Percentiles rank a stretch among this genome's conserved stretches.
These are phyloP conservation scores for Apophysomyces elegans DNA, from an alignment of 371 early-diverging fungal genomes.

Conservation along the genomic window DNA sequence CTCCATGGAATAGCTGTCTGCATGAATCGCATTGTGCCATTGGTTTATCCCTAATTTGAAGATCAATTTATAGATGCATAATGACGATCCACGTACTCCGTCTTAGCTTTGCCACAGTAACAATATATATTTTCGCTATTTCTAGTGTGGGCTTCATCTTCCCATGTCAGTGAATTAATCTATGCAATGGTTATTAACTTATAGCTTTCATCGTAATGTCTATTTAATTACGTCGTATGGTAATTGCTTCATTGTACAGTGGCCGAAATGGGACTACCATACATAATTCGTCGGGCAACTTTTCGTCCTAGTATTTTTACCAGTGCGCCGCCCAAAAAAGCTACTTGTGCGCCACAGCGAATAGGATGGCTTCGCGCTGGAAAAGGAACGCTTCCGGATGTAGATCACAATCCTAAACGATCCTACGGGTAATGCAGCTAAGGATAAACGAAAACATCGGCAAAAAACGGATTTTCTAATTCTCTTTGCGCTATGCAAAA, in stretches of 20 bases:
- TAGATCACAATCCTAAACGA: too few species aligned
- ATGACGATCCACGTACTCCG: constrained; percentile 21
- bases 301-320: too few species aligned
- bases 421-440: too few species aligned
- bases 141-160: constrained; percentile 22
- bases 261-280: too few species aligned
- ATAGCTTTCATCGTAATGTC: background rate
- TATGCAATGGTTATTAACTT: background rate
- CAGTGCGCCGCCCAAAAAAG: too few species aligned
- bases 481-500: too few species aligned
- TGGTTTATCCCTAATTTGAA: constrained; percentile 41
- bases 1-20: constrained; percentile 62
- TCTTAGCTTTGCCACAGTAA: constrained; percentile 61
- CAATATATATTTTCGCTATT: constrained; percentile 64
- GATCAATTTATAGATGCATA: background rate
- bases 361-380: too few species aligned
- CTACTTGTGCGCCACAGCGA: too few species aligned
- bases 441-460: too few species aligned
- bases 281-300: too few species aligned
- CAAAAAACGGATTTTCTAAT: too few species aligned
- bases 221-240: background rate
- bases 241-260: background rate
- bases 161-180: constrained; percentile 23
- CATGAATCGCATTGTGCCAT: constrained; percentile 62
- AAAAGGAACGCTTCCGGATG: too few species aligned